phyloP scores from a whole-genome alignment of 306 rosid genomes.

The Rosa persica region DNA sequence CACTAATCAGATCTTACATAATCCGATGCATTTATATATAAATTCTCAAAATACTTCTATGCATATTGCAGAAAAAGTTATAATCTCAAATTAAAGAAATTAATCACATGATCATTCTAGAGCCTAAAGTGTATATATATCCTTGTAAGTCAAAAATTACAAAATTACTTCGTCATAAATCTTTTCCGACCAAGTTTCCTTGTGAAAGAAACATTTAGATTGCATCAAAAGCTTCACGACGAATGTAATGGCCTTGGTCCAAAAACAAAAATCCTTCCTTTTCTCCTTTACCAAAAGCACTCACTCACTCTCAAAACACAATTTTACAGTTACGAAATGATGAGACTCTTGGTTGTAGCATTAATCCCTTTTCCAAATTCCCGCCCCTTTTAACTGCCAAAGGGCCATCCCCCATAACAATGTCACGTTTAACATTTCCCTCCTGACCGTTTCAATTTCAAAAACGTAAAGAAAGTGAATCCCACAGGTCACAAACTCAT shows the following conservation, averaged over 20 bases:
- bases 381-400: not conserved
- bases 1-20: no score
- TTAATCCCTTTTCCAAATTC: not conserved
- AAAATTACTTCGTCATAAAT: no score
- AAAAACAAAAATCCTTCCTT: not conserved
- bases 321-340: not conserved
- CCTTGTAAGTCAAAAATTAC: no score
- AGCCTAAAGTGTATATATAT: no score
- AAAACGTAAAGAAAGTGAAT: conserved; percentile 24
- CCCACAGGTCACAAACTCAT: not conserved
- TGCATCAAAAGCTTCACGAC: not conserved
- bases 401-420: not conserved
- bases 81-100: no score
- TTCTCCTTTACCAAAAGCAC: not conserved
- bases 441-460: conserved; percentile 49
- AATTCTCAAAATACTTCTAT: no score
- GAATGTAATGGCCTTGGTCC: not conserved
- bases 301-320: not conserved
- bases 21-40: no score
- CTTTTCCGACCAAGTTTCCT: not conserved
- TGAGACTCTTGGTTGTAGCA: not conserved
- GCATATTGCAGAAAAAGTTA: no score
- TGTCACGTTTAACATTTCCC: conserved; percentile 39
- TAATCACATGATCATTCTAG: no score
- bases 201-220: not conserved